Evolutionary conservation across 768 basidiomycete species (phyloP).

Genomic region (Trametes cubensis): DNA sequence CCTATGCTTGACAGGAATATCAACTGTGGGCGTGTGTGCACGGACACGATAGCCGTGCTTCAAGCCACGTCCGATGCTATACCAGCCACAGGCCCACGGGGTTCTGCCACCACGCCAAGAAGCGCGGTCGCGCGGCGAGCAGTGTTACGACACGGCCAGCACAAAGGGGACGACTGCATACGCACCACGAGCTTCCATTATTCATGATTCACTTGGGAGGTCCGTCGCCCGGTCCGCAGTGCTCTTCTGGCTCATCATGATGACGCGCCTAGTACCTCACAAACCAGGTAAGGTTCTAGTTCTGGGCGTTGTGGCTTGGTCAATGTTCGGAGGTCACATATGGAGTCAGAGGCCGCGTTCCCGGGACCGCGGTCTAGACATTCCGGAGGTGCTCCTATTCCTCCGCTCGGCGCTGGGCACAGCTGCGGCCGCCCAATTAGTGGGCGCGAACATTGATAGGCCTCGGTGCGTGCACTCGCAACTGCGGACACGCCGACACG

Average conservation of each 20-base stretch:
- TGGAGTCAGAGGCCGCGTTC: slow-evolving; percentile 12
- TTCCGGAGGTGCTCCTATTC: slow-evolving; percentile 1
- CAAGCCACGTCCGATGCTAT: no score
- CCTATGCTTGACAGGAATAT: not conserved
- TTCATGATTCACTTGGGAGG: no score
- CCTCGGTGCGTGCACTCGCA: no score
- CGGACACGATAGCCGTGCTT: no score
- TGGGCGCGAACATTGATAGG: not conserved
- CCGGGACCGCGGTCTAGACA: slow-evolving; percentile 9
- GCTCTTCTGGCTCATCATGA: not conserved
- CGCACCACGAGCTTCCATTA: no score
- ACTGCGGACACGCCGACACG: no score
- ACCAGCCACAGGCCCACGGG: no score
- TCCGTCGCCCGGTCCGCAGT: not conserved
- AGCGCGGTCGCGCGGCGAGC: not conserved
- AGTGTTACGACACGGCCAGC: no score
- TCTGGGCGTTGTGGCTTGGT: slow-evolving; percentile 3
- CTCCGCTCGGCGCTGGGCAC: not conserved
- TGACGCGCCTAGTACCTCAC: not conserved
- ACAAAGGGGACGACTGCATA: not conserved
- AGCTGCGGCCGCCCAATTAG: slow-evolving; percentile 1
- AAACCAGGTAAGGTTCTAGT: not conserved
- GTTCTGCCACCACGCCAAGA: no score
- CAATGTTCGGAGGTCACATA: not conserved
- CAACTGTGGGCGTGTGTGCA: not conserved